phyloP scores from a whole-genome alignment of 2,329 filamentous ascomycete species.

The Fusarium nanum region DNA sequence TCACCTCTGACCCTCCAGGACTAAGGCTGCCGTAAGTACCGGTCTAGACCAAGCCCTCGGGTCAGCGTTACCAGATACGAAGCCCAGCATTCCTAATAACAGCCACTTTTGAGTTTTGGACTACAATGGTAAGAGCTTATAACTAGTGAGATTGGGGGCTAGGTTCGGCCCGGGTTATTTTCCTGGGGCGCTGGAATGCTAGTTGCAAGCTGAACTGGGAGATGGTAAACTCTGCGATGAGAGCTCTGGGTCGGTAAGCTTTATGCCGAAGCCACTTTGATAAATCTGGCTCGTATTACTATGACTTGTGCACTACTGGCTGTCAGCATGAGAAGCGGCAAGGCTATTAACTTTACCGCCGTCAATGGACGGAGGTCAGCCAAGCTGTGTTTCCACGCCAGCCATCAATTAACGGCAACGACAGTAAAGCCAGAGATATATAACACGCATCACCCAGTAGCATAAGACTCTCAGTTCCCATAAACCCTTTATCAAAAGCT shows the following conservation, averaged over 20 bases:
- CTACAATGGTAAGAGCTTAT: neutral
- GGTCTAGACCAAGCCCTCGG: conserved; percentile 6
- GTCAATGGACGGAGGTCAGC: neutral
- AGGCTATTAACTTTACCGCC: neutral
- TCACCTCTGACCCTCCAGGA: neutral
- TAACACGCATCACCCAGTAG: too few relatives aligned
- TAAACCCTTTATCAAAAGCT: too few relatives aligned
- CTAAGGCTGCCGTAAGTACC: neutral
- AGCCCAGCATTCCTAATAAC: neutral
- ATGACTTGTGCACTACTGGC: neutral
- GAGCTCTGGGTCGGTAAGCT: too few relatives aligned
- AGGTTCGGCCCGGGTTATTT: conserved; percentile 19
- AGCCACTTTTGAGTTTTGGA: neutral
- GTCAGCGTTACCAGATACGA: neutral
- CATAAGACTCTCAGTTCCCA: too few relatives aligned
- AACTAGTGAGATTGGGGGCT: neutral
- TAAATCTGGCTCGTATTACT: neutral
- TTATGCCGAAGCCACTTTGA: too few relatives aligned
- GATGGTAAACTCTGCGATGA: neutral
- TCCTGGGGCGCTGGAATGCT: neutral
- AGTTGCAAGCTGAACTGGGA: neutral
- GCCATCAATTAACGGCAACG: too few relatives aligned
- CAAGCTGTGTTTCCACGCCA: neutral
- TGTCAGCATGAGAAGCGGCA: neutral
- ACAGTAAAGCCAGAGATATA: neutral